These are phyloP conservation scores for Zhuliangozyma blackwelliae DNA, from an alignment of 1,139 yeast species.

Conservation along the genomic window DNA sequence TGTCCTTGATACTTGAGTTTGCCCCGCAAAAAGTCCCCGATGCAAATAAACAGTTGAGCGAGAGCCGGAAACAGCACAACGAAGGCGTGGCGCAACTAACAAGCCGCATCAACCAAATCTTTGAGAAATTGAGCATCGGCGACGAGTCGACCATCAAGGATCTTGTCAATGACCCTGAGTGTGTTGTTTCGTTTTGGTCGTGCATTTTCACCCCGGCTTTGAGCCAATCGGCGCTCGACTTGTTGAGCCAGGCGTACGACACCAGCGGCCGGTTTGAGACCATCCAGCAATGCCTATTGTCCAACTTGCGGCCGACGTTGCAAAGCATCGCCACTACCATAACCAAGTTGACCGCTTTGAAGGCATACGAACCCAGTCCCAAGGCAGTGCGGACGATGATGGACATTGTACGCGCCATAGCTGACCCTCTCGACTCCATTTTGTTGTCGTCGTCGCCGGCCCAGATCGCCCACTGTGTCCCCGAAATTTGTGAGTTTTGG, in stretches of 20 bases:
- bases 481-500: constrained; percentile 47
- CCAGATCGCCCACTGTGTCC: constrained; percentile 5
- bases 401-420: constrained; percentile 64
- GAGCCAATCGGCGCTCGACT: constrained; percentile 66
- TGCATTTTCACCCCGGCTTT: constrained; percentile 59
- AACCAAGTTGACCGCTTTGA: constrained; percentile 40
- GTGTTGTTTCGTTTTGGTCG: constrained; percentile 62
- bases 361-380: constrained; percentile 70
- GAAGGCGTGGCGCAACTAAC: constrained; percentile 23
- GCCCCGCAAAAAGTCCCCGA: constrained; percentile 22
- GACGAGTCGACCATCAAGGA: constrained; percentile 42
- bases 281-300: constrained; percentile 48
- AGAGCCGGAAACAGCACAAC: constrained; percentile 30
- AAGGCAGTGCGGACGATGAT: constrained; percentile 68
- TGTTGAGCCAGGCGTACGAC: constrained; percentile 74
- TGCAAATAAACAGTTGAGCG: constrained; percentile 17
- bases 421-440: constrained; percentile 62
- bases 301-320: constrained; percentile 41
- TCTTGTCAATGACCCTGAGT: constrained; percentile 17
- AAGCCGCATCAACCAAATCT: constrained; percentile 19
- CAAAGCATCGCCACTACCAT: constrained; percentile 47
- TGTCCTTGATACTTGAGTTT: constrained; percentile 38
- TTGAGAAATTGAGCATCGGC: constrained; percentile 35
- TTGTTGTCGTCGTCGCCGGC: constrained; percentile 13
- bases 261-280: constrained; percentile 65